These are phyloP conservation scores for Salix suchowensis DNA, from an alignment of 345 rosid species.

Conservation along the genomic window DNA sequence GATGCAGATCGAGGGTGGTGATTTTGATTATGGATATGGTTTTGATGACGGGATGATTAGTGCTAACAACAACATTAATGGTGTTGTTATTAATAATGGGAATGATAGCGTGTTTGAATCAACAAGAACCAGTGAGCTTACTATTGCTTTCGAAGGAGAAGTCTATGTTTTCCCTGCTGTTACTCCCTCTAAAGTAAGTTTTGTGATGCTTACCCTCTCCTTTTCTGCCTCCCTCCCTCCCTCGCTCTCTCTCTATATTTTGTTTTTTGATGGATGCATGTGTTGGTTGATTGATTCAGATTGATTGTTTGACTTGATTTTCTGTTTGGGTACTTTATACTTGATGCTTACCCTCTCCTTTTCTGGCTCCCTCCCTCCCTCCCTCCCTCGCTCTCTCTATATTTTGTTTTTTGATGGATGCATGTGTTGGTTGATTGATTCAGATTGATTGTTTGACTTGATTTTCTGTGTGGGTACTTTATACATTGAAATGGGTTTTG, in stretches of 20 bases:
- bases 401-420: not conserved
- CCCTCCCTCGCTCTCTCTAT: too few species aligned
- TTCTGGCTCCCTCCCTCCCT: too few species aligned
- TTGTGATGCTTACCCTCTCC: not conserved
- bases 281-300: not conserved
- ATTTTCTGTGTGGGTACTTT: not conserved
- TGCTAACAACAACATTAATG: not conserved
- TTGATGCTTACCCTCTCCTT: too few species aligned
- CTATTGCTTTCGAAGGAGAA: slow-evolving; percentile 45
- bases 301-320: not conserved
- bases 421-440: not conserved
- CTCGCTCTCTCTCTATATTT: too few species aligned
- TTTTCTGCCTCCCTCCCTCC: too few species aligned
- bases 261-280: not conserved
- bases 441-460: not conserved
- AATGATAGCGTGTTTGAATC: slow-evolving; percentile 4
- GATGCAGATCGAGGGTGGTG: slow-evolving; percentile 1
- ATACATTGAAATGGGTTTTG: not conserved
- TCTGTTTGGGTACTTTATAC: not conserved
- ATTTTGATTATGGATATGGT: not conserved
- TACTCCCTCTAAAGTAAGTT: slow-evolving; percentile 34
- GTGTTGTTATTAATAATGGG: not conserved
- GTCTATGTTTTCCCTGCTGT: slow-evolving; percentile 46
- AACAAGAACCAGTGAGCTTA: slow-evolving; percentile 41
- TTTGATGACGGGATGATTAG: slow-evolving; percentile 1